Percentiles rank a stretch among this genome's conserved stretches.
phyloP scores from a whole-genome alignment of 805 yeast genomes.

The Teunomyces panamensis region DNA sequence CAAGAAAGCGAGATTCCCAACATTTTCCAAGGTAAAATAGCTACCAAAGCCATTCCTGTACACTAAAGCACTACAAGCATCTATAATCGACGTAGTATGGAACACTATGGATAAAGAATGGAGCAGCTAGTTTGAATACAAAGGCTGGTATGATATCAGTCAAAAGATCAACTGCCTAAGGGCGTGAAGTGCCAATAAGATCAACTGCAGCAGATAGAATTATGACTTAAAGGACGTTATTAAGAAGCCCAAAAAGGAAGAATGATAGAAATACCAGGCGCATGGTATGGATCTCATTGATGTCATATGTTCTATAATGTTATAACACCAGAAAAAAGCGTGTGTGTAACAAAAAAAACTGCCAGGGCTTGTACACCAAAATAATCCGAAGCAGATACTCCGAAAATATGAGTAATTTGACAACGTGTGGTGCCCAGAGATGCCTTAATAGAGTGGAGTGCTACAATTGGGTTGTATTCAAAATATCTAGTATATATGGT shows the following conservation, averaged over 20 bases:
- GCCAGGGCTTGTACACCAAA: too few relatives aligned
- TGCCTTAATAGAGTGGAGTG: too few relatives aligned
- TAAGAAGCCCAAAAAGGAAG: slow-evolving; percentile 81
- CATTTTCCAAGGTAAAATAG: slow-evolving; percentile 44
- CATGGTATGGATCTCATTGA: neutral
- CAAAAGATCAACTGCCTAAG: slow-evolving; percentile 80
- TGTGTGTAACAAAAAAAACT: too few relatives aligned
- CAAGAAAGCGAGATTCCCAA: slow-evolving; percentile 73
- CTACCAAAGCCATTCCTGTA: slow-evolving; percentile 71
- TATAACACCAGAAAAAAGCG: too few relatives aligned
- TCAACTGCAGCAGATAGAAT: slow-evolving; percentile 91
- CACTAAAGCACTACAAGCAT: slow-evolving; percentile 56
- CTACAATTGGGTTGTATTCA: too few relatives aligned
- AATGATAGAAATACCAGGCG: slow-evolving; percentile 52
- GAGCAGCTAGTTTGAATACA: slow-evolving; percentile 65
- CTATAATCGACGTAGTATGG: slow-evolving; percentile 58
- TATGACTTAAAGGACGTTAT: slow-evolving; percentile 87
- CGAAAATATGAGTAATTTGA: too few relatives aligned
- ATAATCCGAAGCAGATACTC: too few relatives aligned
- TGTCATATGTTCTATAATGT: neutral
- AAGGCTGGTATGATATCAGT: slow-evolving; percentile 89
- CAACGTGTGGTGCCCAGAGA: too few relatives aligned
- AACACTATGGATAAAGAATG: slow-evolving; percentile 69
- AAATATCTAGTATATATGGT: too few relatives aligned
- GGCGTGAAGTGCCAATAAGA: slow-evolving; percentile 76